A percentile compares a stretch with the other conserved stretches of the same genome.
Evolutionary conservation across 345 rosid genomes (phyloP).

Genomic region (Gossypium arboreum): DNA sequence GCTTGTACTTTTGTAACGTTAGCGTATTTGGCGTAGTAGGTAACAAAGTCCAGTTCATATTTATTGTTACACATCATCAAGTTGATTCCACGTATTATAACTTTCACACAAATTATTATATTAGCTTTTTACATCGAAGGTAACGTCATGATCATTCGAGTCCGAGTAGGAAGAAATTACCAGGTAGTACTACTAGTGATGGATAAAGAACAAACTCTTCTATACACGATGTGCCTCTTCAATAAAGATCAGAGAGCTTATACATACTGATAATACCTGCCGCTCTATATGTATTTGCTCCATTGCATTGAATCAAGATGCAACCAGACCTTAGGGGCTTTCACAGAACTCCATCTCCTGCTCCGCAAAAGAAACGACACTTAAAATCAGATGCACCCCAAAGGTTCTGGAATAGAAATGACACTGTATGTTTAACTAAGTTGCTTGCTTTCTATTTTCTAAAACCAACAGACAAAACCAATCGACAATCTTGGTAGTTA

Average conservation of each 20-base stretch:
- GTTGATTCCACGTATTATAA: slow-evolving; percentile 11
- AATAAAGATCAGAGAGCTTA: slow-evolving; percentile 16
- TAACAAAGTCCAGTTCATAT: background rate
- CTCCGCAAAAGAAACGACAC: slow-evolving; percentile 17
- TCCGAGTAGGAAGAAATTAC: background rate
- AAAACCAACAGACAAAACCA: background rate
- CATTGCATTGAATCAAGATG: background rate
- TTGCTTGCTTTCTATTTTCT: background rate
- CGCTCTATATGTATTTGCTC: slow-evolving; percentile 16
- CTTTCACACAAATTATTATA: slow-evolving; percentile 11
- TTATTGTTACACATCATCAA: background rate
- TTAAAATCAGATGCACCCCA: slow-evolving; percentile 4
- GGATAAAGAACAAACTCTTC: slow-evolving; percentile 14
- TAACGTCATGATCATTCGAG: background rate
- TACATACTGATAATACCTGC: slow-evolving; percentile 24
- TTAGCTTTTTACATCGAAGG: slow-evolving; percentile 9
- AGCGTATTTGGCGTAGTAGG: background rate
- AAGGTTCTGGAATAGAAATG: background rate
- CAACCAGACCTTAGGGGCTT: slow-evolving; percentile 28
- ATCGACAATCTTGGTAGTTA: background rate
- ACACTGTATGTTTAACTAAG: background rate
- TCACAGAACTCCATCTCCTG: slow-evolving; percentile 55
- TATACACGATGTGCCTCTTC: slow-evolving; percentile 3
- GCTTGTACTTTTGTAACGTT: background rate
- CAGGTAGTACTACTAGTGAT: background rate